phyloP scores from a whole-genome alignment of 225 moss, liverwort and hornwort genomes.

The Physcomitrium patens region DNA sequence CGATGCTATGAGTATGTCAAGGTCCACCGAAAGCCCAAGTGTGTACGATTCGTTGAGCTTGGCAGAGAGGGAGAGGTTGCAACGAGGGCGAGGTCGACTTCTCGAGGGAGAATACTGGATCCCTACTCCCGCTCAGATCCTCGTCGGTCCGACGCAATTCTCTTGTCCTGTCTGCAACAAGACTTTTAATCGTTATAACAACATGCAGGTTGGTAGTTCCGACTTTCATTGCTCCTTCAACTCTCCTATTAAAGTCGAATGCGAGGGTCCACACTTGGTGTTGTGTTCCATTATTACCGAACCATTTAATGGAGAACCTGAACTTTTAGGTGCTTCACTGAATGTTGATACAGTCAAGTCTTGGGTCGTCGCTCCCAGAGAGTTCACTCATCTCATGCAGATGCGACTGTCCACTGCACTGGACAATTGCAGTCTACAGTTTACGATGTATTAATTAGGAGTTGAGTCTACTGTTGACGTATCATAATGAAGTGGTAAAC shows the following conservation, averaged over 20 bases:
- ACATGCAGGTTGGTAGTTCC: conserved; percentile 77
- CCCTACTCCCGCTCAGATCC: conserved; percentile 92
- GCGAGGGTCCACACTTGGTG: not conserved
- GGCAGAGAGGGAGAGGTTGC: conserved; percentile 75
- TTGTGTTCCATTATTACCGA: not conserved
- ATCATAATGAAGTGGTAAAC: conserved; percentile 6
- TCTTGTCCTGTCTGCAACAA: conserved; percentile 93
- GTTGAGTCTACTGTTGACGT: conserved; percentile 4
- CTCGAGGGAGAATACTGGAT: conserved; percentile 97
- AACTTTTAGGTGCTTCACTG: too few relatives aligned
- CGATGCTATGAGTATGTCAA: conserved; percentile 45
- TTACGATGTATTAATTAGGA: not conserved
- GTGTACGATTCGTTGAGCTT: conserved; percentile 51
- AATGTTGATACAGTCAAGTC: too few relatives aligned
- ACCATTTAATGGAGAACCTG: too few relatives aligned
- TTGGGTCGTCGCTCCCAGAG: conserved; percentile 1
- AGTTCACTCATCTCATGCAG: too few relatives aligned
- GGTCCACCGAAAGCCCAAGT: conserved; percentile 49
- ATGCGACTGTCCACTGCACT: not conserved
- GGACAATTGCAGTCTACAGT: conserved; percentile 16
- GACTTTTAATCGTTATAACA: conserved; percentile 96
- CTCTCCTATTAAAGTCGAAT: not conserved
- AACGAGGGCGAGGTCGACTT: conserved; percentile 69
- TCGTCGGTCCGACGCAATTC: conserved; percentile 96
- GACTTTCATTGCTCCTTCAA: not conserved